Base-by-base conservation (phyloP, 2,329 filamentous ascomycete genomes). In the Cercospora zeina region DNA sequence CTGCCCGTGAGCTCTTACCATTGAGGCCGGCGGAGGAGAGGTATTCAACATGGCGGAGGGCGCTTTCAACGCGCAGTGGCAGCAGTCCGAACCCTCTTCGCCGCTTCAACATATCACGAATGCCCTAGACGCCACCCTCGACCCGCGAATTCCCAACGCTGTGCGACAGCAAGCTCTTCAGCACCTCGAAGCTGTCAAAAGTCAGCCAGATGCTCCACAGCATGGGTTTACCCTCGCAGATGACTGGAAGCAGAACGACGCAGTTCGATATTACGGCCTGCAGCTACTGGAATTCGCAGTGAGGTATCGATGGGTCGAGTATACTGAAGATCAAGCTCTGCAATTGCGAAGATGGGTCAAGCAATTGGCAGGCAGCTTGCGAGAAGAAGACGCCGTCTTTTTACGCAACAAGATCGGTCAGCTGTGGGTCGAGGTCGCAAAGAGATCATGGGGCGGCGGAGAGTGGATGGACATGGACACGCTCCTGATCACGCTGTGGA, bases 401-500 rank as follows among this genome's bases (percentile, higher is more conserved):
- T 80, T 97, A 67, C 85, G 93, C 69, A 97, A 96, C 81, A 99
- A 99, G 79, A 88, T 95, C 34, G 91, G 91, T 30, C 89, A 96
- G 77, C 79, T 99, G 65, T 99, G 95, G 95, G 90, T 93, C 7
- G 95, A 97, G 76, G 82, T 96, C 58, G 92, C 93, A 42, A 97
- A 97, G 80, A 85, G 93, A 70, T 90, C 87, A 73, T 99, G 95
- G 95, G 74, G 71, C 37, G 91, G 84, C n/a, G 82, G 86, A 33
- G 89, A 95, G 65, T 99, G 96, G 95, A 87, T 89, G 80, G 87
- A 96, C 73, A 96, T 99, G 93, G 96, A 99, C 75, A 79, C 87
- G 66, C 83, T 90, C 72, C 83, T 99, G 59, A 85, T 93, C 49
- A 84, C 87, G 70, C 82, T 97, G 19, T 99, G 95, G 95, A 79